Base-by-base conservation (phyloP, 148 eudicot species). In the Chenopodium album region DNA sequence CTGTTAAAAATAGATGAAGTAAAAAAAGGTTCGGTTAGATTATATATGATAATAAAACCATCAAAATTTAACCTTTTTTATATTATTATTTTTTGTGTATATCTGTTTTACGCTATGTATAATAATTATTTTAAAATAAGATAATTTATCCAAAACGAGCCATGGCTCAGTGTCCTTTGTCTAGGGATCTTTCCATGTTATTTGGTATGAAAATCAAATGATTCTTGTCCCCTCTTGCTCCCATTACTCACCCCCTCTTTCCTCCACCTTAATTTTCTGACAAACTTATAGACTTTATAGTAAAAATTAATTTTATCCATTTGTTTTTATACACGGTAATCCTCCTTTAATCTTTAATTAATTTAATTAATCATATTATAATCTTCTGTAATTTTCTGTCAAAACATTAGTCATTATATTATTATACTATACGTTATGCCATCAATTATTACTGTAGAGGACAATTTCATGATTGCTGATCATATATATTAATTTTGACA, bases 101-200 rank as follows among this genome's bases (percentile, higher is more conserved):
- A 34, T 34, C 37, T 2, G 23, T 62, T 62, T n/a, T 7, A n/a
- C 66, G 66, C 26, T 22, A 62, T 7, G 66, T 62, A 31, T 56
- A 31, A 37, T 44, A 44, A 20, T 20, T 41, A 22, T 44, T 41
- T n/a, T 44, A 19, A 41, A 71, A 63, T 26, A 76, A 50, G 80
- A 82, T 85, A 88, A 81, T 80, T 44, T 82, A 79, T 78, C 64
- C 76, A 16, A 74, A 50, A 77, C 11, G 76, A 80, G 86, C 37
- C 54, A 86, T 86, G 90, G 88, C 78, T 41, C 62, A 81, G 87
- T 88, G 93, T 87, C 81, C 70, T 85, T 81, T 91, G 92, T 90
- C 90, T 88, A 73, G 92, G 97, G 94, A 91, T 92, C 97, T 91
- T 88, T 88, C 85, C 94, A 91, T 88, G 91, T 90, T 92, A 88